A percentile compares a stretch with the other conserved stretches of the same genome.
phyloP scores from a whole-genome alignment of 2,329 filamentous ascomycete genomes.

The Trichoderma aggressivum region DNA sequence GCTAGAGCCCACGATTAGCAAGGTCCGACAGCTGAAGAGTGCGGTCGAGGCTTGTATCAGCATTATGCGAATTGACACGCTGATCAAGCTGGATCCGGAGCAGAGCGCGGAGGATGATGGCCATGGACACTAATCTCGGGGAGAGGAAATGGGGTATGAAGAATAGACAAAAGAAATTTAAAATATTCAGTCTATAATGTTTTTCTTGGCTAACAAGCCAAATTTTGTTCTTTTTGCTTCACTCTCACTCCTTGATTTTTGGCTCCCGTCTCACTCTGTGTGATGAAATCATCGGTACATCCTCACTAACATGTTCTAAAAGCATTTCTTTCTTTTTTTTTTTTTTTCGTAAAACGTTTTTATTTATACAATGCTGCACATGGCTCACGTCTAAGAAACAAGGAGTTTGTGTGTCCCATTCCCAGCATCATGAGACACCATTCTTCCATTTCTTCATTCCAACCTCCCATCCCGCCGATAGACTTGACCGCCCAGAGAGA shows the following conservation, averaged over 20 bases:
- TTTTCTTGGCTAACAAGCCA: neutral
- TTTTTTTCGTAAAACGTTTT: slow-evolving; percentile 32
- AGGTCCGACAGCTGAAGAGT: slow-evolving; percentile 96
- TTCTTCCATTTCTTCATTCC: neutral
- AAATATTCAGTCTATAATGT: slow-evolving; percentile 4
- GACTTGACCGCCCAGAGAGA: slow-evolving; percentile 16
- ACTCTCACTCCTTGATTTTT: neutral
- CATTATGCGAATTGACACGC: slow-evolving; percentile 98
- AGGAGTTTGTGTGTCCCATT: slow-evolving; percentile 11
- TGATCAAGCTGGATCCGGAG: slow-evolving; percentile 97
- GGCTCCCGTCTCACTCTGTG: neutral
- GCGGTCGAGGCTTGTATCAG: slow-evolving; percentile 97
- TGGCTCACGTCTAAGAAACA: slow-evolving; percentile 37
- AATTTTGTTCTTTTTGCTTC: neutral
- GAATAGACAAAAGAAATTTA: slow-evolving; percentile 23
- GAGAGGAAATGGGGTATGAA: neutral
- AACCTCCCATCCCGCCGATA: slow-evolving; percentile 13
- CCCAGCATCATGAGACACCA: slow-evolving; percentile 9
- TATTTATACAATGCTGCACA: slow-evolving; percentile 38
- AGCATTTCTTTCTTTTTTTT: slow-evolving; percentile 31
- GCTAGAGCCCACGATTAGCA: slow-evolving; percentile 95
- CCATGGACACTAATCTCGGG: slow-evolving; percentile 65
- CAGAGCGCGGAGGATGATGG: slow-evolving; percentile 73
- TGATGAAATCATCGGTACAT: neutral
- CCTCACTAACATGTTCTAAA: neutral